Conservation (phyloP, 2,329 filamentous ascomycete genomes). For the Onygenales sp. region DNA sequence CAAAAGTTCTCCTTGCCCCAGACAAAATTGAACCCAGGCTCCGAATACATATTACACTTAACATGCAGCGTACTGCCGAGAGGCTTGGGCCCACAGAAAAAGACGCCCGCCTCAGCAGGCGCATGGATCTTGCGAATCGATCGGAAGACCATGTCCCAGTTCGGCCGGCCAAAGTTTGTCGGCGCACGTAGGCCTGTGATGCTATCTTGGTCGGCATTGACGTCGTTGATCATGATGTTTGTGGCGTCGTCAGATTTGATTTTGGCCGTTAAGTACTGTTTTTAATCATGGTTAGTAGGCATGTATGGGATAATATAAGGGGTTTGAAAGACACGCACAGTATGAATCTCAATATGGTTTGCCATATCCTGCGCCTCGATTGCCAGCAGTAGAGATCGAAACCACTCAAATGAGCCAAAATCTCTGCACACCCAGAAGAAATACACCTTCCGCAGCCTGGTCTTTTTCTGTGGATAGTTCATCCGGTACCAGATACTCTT, state of each 20-base stretch:
- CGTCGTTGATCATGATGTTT: constrained; percentile 89
- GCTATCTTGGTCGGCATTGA: constrained; percentile 72
- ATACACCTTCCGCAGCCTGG: constrained; percentile 73
- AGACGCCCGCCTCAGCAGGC: constrained; percentile 64
- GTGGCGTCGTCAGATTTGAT: constrained; percentile 79
- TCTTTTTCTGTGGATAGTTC: constrained; percentile 70
- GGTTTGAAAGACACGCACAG: constrained; percentile 9
- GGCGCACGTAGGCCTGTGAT: constrained; percentile 74
- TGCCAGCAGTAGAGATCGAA: constrained; percentile 69
- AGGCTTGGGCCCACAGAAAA: constrained; percentile 79
- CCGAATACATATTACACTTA: constrained; percentile 81
- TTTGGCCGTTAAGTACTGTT: constrained; percentile 68
- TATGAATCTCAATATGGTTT: constrained; percentile 75
- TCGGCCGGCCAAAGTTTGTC: constrained; percentile 73
- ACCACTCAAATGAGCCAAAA: constrained; percentile 85
- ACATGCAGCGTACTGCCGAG: constrained; percentile 68
- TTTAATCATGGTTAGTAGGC: background rate
- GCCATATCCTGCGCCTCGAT: constrained; percentile 81
- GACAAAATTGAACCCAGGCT: constrained; percentile 57
- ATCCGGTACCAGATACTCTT: constrained; percentile 92
- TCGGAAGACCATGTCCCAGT: constrained; percentile 86
- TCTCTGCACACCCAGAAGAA: constrained; percentile 91
- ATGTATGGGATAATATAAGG: background rate
- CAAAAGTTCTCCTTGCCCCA: constrained; percentile 48
- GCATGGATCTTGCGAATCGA: constrained; percentile 70